Base-by-base conservation (phyloP, 2,329 filamentous ascomycete species). In the Penicillium italicum region DNA sequence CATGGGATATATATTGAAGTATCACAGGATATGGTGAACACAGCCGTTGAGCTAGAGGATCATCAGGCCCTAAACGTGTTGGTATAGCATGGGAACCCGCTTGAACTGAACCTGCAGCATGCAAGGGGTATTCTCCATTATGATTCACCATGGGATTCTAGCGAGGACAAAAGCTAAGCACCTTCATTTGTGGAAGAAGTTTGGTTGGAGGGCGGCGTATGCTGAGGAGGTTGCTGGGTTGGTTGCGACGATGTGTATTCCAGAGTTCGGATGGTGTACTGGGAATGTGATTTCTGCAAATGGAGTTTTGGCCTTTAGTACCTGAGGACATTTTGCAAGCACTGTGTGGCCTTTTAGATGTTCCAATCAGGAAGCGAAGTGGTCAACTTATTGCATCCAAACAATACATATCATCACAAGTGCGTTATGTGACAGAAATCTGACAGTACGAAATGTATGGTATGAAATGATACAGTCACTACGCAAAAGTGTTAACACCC, bases 271-370 rank as follows among this genome's bases (percentile, higher is more conserved):
- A 6, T 91, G 87, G 87, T 85, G 82, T 64, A 91, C 88, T 0
- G 88, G 88, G 0, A 85, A 85, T 69, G 85, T 89, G 4, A 81
- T 91, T 4, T 87, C 84, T 72, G 87, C 87, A 5, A 91, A 91
- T 67, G 88, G 88, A 1, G 88, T 88, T 14, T 40, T 30, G 14
- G 24, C 24, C 1, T 49, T 40, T 22, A 40, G 46, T 24, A 49
- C 26, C 7, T 48, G 28, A 24, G 5, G 2, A 4, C 7, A 24
- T 6, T 28, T 28, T 8, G 30, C 5, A 3, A 12, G 14, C 1
- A 9, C 6, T 28, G 26, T 9, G 8, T 28, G 26, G 26, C 26
- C 8, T 28, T 6, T 28, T 6, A 28, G 26, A 28, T 8, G 5
- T 5, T 28, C 8, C 5, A 28, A 28, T 6, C 2, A 28, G 26